Evolutionary conservation across 2,329 filamentous ascomycete species (phyloP), one percentile per base, ranked within the genome.

Genomic region (Aureobasidium sp.): DNA sequence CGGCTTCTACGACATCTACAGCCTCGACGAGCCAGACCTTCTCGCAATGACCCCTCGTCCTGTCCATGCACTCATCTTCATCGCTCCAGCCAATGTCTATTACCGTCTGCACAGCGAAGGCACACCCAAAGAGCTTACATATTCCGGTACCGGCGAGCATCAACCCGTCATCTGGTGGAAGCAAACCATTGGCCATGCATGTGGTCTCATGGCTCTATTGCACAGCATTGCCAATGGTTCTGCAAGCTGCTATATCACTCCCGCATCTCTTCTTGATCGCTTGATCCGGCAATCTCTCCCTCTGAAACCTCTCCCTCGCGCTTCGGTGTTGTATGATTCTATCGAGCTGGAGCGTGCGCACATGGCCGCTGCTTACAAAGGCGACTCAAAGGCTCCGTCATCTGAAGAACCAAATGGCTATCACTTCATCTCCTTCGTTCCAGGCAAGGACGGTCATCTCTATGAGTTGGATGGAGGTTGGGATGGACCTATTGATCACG

Each of bases 151-250:
- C 17, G 78, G 78, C 19, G 63, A 68, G 0, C 58, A 68, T 2
- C 78, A 81, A 55, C 76, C 78, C 0, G 72, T 80, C 4, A 65
- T 81, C 19, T 83, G 79, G 78, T 80, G 79, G 63, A 74, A 71
- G 56, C 79, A 83, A 59, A 81, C 76, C 1, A 80, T 81, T 53
- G 71, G 74, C 14, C 70, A 82, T 59, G 76, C 78, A 0, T 83
- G 80, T 59, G 80, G 79, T 0, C 67, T 77, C n/a, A 80, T 82
- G 56, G 78, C 74, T 2, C 63, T 81, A 1, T 64, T 82, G 2
- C 79, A 83, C 61, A 70, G 71, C 55, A 59, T 80, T 19, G 67
- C 71, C 42, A 83, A 82, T 60, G 72, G 75, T 14, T 64, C 68
- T 2, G 72, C 71, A 3, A 63, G 64, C 19, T 61, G 68, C 12